Evolutionary conservation across 495 filamentous ascomycete genomes (phyloP), one percentile per base, ranked within the genome.

Genomic region (Penicillium parvum): DNA sequence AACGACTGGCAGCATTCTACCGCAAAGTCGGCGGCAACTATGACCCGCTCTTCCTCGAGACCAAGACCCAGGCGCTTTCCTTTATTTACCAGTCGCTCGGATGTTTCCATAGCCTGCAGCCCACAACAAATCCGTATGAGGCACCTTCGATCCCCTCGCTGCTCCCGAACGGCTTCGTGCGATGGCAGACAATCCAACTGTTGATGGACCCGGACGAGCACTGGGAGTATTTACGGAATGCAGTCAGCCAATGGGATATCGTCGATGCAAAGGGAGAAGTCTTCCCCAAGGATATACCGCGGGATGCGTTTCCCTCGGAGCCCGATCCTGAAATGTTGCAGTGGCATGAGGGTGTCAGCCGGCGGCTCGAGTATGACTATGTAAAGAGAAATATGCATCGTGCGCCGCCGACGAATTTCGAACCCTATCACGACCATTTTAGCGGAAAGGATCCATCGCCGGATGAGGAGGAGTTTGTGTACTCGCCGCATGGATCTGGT

Each of bases 121-220:
- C 85, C 0, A 78, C 80, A 14, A 65, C 72, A 9, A 78, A 90
- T 50, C 81, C 85, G 32, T 95, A 84, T 55, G 73, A 76, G 2
- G 65, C 82, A 8, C 92, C 92, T 0, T 79, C 77, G 1, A 74
- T 95, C 26, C 92, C 92, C 7, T 86, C 88, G 10, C 69, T 98
- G 41, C 90, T 89, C 27, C 71, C 75, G 0, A 79, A 77, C 49
- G 92, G 92, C 17, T 98, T 95, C 59, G 83, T 91, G 28, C 81
- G 84, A 55, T 98, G 91, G 90, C 87, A 96, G 72, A 86, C 86
- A 2, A 89, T 98, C 11, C 89, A 97, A 65, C 68, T 95, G 20
- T 73, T 97, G 21, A 76, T 97, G 9, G 86, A 84, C 39, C 92
- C 94, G 2, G 83, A 88, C 47, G 86, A 91, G 54, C 91, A 97